Evolutionary conservation across 2,329 filamentous ascomycete species (phyloP), one percentile per base, ranked within the genome.

Genomic region (Sporothrix globosa): DNA sequence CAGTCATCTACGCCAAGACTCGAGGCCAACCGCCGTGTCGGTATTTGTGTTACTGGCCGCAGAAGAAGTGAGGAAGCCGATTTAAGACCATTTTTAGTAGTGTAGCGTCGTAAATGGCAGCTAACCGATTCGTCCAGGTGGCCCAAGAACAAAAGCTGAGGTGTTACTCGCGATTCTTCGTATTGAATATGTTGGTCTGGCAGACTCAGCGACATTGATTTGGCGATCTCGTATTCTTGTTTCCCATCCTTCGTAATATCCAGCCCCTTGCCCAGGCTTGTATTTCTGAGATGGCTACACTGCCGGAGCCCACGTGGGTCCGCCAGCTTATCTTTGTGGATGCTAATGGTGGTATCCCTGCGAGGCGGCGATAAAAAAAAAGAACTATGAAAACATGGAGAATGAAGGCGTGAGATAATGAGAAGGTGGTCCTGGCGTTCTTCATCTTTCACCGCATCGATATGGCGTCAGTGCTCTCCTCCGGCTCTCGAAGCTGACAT

Each of bases 271-370:
- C 41, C 39, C 44, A 14, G 34, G 19, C 14, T 46, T 46, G 4
- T 27, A 24, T 44, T 63, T 19, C 39, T 46, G 58, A 46, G 34
- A 34, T 46, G 13, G 21, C 13, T 63, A 46, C 14, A 44, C 14
- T 44, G 14, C 41, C 30, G 39, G 34, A 24, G 53, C 67, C 66
- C 53, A 68, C 67, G 67, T 68, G 67, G 67, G 67, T 24, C 39
- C 53, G 19, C 17, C 53, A 60, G 67, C 53, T 68, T 68, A 68
- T 68, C 52, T 48, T 50, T 52, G 61, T 52, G 17, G 58, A 17
- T 7, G 58, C 21, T 19, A 14, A 61, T 21, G n/a, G 24, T 46
- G 41, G 21, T 46, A n/a, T 50, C 65, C 50, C 63, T 67, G 21
- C 54, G 41, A 44, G n/a, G 50, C 34, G 50, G 50, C 65, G 44